Conservation (phyloP, 139 green algal species). For the Yamagishiella unicocca region DNA sequence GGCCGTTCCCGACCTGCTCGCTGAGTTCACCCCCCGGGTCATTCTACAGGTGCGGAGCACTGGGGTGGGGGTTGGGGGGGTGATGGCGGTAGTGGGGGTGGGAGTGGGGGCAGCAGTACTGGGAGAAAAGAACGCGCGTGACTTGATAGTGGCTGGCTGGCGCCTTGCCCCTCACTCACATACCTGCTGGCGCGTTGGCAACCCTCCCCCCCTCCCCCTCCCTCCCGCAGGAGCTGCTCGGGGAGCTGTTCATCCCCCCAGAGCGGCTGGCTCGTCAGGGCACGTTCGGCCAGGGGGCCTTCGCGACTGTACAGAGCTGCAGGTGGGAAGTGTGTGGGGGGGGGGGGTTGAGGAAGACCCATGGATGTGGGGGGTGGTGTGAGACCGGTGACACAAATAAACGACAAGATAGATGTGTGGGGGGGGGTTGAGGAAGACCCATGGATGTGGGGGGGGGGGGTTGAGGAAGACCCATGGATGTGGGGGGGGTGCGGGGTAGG, state of each 20-base stretch:
- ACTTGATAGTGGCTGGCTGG: not conserved
- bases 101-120: not conserved
- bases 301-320: conserved; percentile 68
- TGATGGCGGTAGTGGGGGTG: not conserved
- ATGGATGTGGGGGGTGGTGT: too few species aligned
- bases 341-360: too few species aligned
- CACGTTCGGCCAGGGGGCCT: conserved; percentile 69
- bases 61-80: not conserved
- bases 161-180: not conserved
- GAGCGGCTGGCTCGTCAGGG: conserved; percentile 44
- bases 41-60: conserved; percentile 43
- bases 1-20: conserved; percentile 19
- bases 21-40: conserved; percentile 40
- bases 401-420: too few species aligned
- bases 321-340: conserved; percentile 16
- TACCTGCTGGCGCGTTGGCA: too few species aligned
- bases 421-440: too few species aligned
- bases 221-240: conserved; percentile 63
- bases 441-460: too few species aligned
- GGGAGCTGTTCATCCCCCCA: conserved; percentile 63
- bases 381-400: too few species aligned
- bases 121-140: not conserved
- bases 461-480: too few species aligned
- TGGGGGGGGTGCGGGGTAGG: too few species aligned
- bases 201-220: not conserved